Evolutionary conservation across 108 stramenopile genomes (phyloP), one percentile per base, ranked within the genome.

Genomic region (Skeletonema potamos): DNA sequence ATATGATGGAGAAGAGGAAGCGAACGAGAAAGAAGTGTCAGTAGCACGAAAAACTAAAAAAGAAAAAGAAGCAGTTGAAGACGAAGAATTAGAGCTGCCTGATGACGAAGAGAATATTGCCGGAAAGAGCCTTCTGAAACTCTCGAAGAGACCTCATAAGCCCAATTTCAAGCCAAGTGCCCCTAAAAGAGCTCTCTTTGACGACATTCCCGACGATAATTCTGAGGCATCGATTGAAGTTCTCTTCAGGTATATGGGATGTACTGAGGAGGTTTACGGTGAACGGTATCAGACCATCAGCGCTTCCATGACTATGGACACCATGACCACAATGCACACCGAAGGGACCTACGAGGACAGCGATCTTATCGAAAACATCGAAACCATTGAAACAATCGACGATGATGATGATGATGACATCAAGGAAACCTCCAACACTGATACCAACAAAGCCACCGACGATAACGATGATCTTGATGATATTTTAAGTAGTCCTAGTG

Each of bases 201-300:
- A 51, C 13, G 58, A 68, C n/a, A 71, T 79, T 43, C 66, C 78
- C 34, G 78, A 79, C 54, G 78, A 79, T 61, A 72, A 79, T 48
- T 68, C 67, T 13, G 78, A 79, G 37, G 78, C 78, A 1, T 79
- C 78, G 27, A 51, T 79, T 27, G 54, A 73, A 59, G 78, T 79
- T 5, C 66, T 79, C 0, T 73, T 79, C 66, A 29, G 78, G 43
- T 79, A 79, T 62, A 79, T 79, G 59, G 78, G 78, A n/a, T 79
- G 78, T 62, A 73, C 78, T 27, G 27, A 71, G 11, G 15, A 20
- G 30, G n/a, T 44, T 8, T 79, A 73, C 15, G 78, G 67, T 5
- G 55, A 67, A 11, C 11, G 28, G 10, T 30, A 44, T n/a, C 64
- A 12, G 33, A 51, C 48, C 8, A 51, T 51, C 48, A 51, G 48